Percentiles rank a stretch among this genome's conserved stretches.
phyloP scores from a whole-genome alignment of 345 rosid genomes.

The Ceriops tagal region DNA sequence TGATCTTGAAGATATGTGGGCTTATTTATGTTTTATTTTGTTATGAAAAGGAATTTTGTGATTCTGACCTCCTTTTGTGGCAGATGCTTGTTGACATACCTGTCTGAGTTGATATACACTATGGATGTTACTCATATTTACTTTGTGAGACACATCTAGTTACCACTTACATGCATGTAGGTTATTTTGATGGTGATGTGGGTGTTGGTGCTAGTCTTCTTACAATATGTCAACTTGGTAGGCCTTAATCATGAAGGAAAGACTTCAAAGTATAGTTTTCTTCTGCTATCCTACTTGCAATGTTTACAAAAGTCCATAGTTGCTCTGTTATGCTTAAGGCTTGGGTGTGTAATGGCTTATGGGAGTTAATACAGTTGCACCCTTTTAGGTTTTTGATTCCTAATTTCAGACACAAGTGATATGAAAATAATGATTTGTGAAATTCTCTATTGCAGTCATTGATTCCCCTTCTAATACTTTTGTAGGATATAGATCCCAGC shows the following conservation, averaged over 20 bases:
- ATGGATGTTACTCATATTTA: not conserved
- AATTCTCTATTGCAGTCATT: not conserved
- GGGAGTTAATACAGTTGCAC: no score
- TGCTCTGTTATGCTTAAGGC: no score
- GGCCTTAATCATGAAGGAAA: no score
- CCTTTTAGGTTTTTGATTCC: not conserved
- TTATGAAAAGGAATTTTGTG: not conserved
- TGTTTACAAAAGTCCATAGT: no score
- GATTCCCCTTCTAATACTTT: slow-evolving; percentile 11
- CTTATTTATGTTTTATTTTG: not conserved
- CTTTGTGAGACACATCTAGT: slow-evolving; percentile 2
- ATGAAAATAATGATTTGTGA: not conserved
- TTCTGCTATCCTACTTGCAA: no score
- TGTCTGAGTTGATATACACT: not conserved
- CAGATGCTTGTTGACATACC: not conserved
- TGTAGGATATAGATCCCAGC: slow-evolving; percentile 83
- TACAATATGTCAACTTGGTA: no score
- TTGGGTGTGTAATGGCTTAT: no score
- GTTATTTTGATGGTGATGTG: not conserved
- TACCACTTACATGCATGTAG: not conserved
- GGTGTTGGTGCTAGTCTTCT: no score
- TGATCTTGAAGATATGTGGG: not conserved
- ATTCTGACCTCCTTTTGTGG: not conserved
- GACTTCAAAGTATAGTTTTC: no score
- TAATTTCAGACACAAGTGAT: not conserved